Evolutionary conservation across 2,329 filamentous ascomycete species (phyloP).

Genomic region (Keithomyces neogunnii): DNA sequence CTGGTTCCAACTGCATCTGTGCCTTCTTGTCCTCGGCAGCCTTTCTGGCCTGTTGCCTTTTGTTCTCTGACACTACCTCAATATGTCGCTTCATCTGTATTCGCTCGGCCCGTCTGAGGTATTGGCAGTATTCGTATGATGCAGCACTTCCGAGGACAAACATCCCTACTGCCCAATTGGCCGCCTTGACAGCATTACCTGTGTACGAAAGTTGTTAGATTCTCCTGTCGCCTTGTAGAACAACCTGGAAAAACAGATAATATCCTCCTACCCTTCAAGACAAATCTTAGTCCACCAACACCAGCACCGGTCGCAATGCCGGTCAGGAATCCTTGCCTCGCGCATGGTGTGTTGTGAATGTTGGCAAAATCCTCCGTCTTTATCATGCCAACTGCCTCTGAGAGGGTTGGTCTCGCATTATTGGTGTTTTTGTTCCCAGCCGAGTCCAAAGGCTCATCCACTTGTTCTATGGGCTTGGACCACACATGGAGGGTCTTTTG

Average conservation of each 20-base stretch:
- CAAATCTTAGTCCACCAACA: constrained; percentile 63
- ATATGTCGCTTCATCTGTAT: constrained; percentile 79
- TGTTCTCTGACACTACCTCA: constrained; percentile 52
- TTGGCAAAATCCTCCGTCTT: constrained; percentile 60
- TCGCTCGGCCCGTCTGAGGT: constrained; percentile 63
- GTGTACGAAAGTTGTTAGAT: neutral
- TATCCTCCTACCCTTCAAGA: constrained; percentile 59
- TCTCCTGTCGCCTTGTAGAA: neutral
- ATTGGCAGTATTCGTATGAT: constrained; percentile 80
- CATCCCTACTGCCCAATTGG: constrained; percentile 78
- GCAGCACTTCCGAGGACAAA: constrained; percentile 63
- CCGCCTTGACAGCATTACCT: constrained; percentile 40
- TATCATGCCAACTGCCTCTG: constrained; percentile 59
- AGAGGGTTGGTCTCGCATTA: constrained; percentile 30
- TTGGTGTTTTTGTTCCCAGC: constrained; percentile 8
- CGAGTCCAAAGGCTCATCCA: constrained; percentile 11
- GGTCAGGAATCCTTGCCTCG: constrained; percentile 70
- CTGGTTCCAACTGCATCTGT: constrained; percentile 21
- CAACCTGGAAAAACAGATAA: neutral
- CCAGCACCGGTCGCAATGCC: constrained; percentile 76
- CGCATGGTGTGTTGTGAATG: constrained; percentile 74
- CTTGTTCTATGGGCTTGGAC: constrained; percentile 24
- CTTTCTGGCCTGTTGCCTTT: constrained; percentile 34
- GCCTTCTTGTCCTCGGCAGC: constrained; percentile 33
- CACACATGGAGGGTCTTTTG: constrained; percentile 28